Evolutionary conservation across 2,329 filamentous ascomycete species (phyloP), one percentile per base, ranked within the genome.

Genomic region (Fusarium succisae): DNA sequence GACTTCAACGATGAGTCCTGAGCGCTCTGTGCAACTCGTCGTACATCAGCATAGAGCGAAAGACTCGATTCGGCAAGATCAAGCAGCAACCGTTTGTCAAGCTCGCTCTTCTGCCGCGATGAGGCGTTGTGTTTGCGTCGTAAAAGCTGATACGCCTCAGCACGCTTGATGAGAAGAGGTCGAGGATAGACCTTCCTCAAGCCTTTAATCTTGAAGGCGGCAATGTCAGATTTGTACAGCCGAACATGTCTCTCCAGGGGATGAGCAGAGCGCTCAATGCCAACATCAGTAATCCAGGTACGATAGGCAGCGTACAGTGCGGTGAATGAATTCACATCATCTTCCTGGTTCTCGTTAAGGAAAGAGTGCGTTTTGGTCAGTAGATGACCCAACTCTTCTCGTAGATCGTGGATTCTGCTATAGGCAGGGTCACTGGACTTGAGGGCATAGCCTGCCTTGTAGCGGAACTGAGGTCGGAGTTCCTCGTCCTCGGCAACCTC

Each of bases 201-300:
- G 9, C 96, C 96, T 74, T 93, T 97, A 80, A 98, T 94, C 83
- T 98, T 98, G 86, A 98, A 99, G 0, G 96, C 93, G 30, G 94
- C 91, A 69, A 95, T 93, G 78, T 99, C 96, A 11, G 94, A 92
- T 77, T 92, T 91, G 80, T 98, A 93, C 2, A 99, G 88, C 60
- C 95, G 90, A 9, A 93, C 90, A 20, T 98, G 92, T 26, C 96
- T 89, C 81, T 99, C 96, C 15, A 98, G 86, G 5, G 97, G 94
- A 81, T 98, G 96, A 1, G 96, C 96, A 24, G 96, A 98, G 68
- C 96, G 90, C 83, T 99, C 96, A 69, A 98, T 97, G 24, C 97
- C 96, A 45, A 99, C 95, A 79, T 99, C 96, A 4, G 97, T 95
- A 78, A 99, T 98, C 95, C 95, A 99, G 14, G 94, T 96, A 48